Evolutionary conservation across 2,329 filamentous ascomycete species (phyloP).

Genomic region (Colletotrichum sansevieriae): DNA sequence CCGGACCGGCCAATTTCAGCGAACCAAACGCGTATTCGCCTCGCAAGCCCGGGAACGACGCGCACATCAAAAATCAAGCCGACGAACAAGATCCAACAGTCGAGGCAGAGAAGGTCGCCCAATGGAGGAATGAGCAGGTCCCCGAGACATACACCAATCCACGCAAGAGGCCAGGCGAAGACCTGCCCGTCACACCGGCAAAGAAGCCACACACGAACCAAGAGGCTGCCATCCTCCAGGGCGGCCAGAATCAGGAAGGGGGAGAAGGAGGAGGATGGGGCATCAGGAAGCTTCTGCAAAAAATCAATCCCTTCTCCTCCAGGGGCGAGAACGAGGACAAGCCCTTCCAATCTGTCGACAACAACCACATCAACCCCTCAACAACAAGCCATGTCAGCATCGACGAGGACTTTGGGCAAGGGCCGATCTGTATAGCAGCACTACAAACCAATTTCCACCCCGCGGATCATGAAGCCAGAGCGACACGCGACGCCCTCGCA

Average conservation of each 20-base stretch:
- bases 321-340: not conserved
- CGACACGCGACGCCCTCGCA: not conserved
- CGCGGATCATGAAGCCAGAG: not conserved
- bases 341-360: not conserved
- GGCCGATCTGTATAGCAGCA: conserved; percentile 3
- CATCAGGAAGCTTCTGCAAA: conserved; percentile 15
- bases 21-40: not conserved
- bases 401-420: not conserved
- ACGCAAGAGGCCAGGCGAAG: conserved; percentile 17
- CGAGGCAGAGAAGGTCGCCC: not conserved
- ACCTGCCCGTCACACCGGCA: not conserved
- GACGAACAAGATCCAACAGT: conserved; percentile 15
- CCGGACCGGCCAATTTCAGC: conserved; percentile 15
- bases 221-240: conserved; percentile 2
- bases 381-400: not conserved
- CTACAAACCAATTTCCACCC: not conserved
- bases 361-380: not conserved
- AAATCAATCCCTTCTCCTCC: conserved; percentile 3
- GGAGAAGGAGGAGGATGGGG: not conserved
- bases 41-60: conserved; percentile 11
- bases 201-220: conserved; percentile 10
- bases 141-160: not conserved
- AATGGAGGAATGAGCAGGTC: not conserved
- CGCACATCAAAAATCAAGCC: conserved; percentile 5
- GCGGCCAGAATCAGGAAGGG: not conserved